phyloP scores from a whole-genome alignment of 2,329 filamentous ascomycete genomes.

The Aspergillus intermedius region DNA sequence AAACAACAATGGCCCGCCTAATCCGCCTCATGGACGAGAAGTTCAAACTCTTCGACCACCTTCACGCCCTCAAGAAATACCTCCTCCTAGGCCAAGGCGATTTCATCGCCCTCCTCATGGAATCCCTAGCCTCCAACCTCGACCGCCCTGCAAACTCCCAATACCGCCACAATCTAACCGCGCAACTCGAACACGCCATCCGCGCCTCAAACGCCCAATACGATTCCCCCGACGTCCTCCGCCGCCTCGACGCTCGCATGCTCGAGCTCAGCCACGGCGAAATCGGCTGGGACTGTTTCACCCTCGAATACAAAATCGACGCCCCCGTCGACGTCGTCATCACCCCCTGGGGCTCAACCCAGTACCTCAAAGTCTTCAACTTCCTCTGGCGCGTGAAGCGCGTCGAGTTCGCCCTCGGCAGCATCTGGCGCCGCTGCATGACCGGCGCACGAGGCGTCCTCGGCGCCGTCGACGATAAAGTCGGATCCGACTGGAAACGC shows the following conservation, averaged over 20 bases:
- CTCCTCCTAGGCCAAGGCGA: slow-evolving; percentile 91
- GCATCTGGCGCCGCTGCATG: slow-evolving; percentile 92
- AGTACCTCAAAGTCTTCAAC: slow-evolving; percentile 99
- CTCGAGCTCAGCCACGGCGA: slow-evolving; percentile 92
- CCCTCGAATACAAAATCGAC: slow-evolving; percentile 96
- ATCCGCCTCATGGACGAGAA: slow-evolving; percentile 92
- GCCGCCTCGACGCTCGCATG: slow-evolving; percentile 94
- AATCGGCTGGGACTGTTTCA: slow-evolving; percentile 99
- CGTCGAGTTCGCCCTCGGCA: slow-evolving; percentile 86
- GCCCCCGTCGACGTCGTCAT: slow-evolving; percentile 95
- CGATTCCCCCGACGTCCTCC: slow-evolving; percentile 83
- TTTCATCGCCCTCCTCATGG: slow-evolving; percentile 95
- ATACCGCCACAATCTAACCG: slow-evolving; percentile 91
- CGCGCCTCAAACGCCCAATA: slow-evolving; percentile 95
- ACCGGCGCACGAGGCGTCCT: slow-evolving; percentile 90
- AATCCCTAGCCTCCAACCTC: slow-evolving; percentile 84
- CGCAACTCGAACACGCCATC: slow-evolving; percentile 96
- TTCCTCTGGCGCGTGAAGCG: slow-evolving; percentile 98
- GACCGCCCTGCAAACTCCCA: slow-evolving; percentile 94
- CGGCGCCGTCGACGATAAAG: slow-evolving; percentile 64
- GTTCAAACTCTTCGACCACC: slow-evolving; percentile 88
- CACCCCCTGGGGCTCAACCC: slow-evolving; percentile 87
- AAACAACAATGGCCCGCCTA: slow-evolving; percentile 91
- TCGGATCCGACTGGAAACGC: slow-evolving; percentile 78
- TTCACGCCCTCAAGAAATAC: slow-evolving; percentile 88